Conservation (phyloP, 73 alveolate genomes). For the Paramecium sonneborni region DNA sequence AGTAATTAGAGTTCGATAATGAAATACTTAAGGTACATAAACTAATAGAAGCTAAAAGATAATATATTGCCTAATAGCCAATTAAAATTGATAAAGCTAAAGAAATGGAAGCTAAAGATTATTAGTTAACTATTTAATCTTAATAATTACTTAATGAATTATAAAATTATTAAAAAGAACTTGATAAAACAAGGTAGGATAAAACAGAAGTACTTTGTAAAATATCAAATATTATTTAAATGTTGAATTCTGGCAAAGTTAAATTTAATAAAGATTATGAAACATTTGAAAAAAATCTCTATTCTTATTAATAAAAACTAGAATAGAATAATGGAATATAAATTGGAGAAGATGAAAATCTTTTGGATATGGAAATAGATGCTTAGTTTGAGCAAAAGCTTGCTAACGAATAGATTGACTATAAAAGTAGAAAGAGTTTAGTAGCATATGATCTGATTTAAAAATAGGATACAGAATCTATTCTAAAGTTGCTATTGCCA, state of each 20-base stretch:
- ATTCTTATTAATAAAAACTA: background rate
- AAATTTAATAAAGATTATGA: background rate
- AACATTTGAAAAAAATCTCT: conserved; percentile 5
- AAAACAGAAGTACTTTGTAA: background rate
- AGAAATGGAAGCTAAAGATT: background rate
- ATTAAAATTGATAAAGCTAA: conserved; percentile 13
- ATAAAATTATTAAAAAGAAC: background rate
- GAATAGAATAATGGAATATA: background rate
- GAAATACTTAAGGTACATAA: background rate
- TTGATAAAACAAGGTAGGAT: background rate
- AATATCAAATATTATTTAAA: background rate
- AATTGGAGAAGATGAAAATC: background rate
- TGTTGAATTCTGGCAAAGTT: background rate
- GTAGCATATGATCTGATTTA: background rate
- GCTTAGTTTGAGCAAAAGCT: conserved; percentile 11
- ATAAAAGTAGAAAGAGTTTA: background rate
- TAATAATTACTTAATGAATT: background rate
- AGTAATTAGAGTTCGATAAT: background rate
- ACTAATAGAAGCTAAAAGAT: background rate
- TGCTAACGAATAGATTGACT: background rate
- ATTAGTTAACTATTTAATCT: background rate
- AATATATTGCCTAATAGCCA: background rate
- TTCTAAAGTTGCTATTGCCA: background rate
- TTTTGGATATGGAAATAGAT: background rate
- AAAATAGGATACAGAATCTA: background rate